Conservation (phyloP, 1,139 yeast species). For the Taphrina populina region DNA sequence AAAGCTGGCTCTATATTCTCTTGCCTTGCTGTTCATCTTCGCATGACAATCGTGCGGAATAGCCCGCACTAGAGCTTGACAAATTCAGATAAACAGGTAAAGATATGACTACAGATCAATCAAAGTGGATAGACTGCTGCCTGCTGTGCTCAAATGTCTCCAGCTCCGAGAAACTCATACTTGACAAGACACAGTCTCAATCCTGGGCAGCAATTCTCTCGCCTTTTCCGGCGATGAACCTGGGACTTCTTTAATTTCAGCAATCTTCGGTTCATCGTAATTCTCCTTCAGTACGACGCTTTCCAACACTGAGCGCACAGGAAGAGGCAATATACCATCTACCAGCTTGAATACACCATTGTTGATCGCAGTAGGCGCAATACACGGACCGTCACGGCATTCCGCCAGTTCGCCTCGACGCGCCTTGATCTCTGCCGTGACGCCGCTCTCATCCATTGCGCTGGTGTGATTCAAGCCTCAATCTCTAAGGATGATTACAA, state of each 20-base stretch:
- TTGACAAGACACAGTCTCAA: background rate
- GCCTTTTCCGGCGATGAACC: background rate
- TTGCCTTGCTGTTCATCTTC: too few species aligned
- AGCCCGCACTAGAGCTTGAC: too few species aligned
- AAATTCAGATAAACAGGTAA: too few species aligned
- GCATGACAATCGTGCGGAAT: too few species aligned
- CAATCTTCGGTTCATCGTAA: slow-evolving; percentile 9
- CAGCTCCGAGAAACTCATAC: too few species aligned
- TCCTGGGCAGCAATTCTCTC: background rate
- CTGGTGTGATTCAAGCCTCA: background rate
- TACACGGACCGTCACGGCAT: background rate
- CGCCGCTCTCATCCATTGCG: background rate
- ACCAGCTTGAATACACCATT: slow-evolving; percentile 2
- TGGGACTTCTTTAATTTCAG: slow-evolving; percentile 3
- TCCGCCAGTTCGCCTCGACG: background rate
- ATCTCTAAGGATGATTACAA: too few species aligned
- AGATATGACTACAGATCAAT: too few species aligned
- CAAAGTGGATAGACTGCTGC: too few species aligned
- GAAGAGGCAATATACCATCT: slow-evolving; percentile 7
- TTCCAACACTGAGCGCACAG: background rate
- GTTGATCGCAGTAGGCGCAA: background rate
- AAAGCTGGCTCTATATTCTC: too few species aligned
- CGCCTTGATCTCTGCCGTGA: background rate
- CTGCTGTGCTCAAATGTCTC: too few species aligned
- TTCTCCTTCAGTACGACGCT: background rate